These are phyloP conservation scores for Biscogniauxia marginata DNA, from an alignment of 2,329 filamentous ascomycete genomes.

Conservation along the genomic window DNA sequence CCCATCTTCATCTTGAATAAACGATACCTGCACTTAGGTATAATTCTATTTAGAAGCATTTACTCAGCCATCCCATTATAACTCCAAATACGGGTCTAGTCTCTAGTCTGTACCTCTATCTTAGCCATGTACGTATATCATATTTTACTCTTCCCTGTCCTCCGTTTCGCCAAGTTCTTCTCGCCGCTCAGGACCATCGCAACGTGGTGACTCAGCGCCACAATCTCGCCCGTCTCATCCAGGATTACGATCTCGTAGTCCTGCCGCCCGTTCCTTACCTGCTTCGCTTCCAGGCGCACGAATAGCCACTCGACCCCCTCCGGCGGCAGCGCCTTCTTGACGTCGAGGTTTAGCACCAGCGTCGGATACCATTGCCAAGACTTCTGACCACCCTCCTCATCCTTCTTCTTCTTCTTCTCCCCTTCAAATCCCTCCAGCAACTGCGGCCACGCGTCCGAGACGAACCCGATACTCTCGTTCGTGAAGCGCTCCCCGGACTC, in stretches of 20 bases:
- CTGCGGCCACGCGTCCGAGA: conserved; percentile 31
- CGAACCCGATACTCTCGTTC: conserved; percentile 27
- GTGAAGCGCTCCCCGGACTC: conserved; percentile 28
- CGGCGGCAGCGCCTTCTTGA: conserved; percentile 66
- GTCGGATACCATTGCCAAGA: conserved; percentile 63
- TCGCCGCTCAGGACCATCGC: conserved; percentile 27
- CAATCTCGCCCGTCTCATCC: conserved; percentile 27
- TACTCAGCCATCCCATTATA: no score
- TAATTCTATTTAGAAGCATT: no score
- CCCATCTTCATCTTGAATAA: no score
- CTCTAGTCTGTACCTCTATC: no score
- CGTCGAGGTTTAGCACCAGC: conserved; percentile 64
- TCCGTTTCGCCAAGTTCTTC: conserved; percentile 27
- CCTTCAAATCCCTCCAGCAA: conserved; percentile 22
- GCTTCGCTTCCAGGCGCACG: conserved; percentile 44
- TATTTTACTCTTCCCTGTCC: conserved; percentile 14
- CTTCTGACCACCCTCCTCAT: background rate
- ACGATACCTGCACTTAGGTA: no score
- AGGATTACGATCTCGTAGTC: conserved; percentile 32
- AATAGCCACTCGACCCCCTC: conserved; percentile 68
- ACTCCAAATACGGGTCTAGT: no score
- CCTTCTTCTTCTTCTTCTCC: background rate
- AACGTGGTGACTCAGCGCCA: conserved; percentile 33
- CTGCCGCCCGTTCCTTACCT: conserved; percentile 22
- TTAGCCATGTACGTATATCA: no score